phyloP scores from a whole-genome alignment of 2,329 filamentous ascomycete species.

The Didymella pinodella region DNA sequence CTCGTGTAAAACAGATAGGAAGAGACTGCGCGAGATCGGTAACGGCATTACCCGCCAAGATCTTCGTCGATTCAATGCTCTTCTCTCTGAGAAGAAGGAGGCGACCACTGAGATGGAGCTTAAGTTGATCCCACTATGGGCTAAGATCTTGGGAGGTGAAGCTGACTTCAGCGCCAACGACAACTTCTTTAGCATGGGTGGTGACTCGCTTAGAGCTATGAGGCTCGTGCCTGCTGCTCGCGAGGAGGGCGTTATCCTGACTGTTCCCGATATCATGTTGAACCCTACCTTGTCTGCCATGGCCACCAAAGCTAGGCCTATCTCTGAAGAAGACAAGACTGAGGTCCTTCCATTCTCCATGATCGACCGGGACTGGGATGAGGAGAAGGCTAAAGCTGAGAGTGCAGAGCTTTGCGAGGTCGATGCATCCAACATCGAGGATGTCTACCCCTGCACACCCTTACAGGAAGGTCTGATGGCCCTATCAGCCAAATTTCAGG shows the following conservation, averaged over 20 bases:
- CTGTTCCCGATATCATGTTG: constrained; percentile 65
- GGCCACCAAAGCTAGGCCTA: constrained; percentile 49
- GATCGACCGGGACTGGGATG: constrained; percentile 34
- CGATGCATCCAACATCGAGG: constrained; percentile 41
- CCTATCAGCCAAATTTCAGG: constrained; percentile 47
- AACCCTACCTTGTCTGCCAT: constrained; percentile 56
- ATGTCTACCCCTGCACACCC: constrained; percentile 54
- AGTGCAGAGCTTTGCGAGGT: constrained; percentile 48
- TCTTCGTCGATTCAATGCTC: constrained; percentile 43
- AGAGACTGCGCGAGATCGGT: constrained; percentile 47
- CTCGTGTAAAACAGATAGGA: constrained; percentile 49
- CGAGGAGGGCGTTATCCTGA: constrained; percentile 58
- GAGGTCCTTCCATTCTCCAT: constrained; percentile 48
- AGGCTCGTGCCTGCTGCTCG: constrained; percentile 65
- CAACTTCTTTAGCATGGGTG: constrained; percentile 59
- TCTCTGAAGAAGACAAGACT: constrained; percentile 27
- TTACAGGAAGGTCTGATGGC: constrained; percentile 54
- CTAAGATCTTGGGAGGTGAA: constrained; percentile 43
- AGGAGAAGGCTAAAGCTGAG: constrained; percentile 48
- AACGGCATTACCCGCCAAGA: constrained; percentile 43
- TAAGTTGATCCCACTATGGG: constrained; percentile 42
- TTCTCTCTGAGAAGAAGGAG: constrained; percentile 55
- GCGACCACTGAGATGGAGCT: constrained; percentile 43
- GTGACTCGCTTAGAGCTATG: constrained; percentile 62
- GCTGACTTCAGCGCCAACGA: constrained; percentile 45